Percentiles rank a stretch among this genome's conserved stretches.
Conservation (phyloP, 179 eudicot species). For the Dionaea muscipula region DNA sequence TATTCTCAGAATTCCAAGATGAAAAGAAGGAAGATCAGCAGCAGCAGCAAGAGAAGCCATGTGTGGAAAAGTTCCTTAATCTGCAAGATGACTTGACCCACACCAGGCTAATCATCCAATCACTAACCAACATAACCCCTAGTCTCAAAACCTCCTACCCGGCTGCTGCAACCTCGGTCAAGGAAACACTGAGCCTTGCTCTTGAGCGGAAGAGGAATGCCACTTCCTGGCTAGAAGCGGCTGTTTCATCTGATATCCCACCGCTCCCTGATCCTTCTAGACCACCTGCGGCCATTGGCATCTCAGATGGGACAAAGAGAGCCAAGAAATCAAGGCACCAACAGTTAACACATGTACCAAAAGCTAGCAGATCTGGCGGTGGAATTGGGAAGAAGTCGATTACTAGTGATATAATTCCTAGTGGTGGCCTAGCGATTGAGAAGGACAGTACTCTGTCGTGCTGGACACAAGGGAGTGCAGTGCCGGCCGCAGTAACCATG, state of each 20-base stretch:
- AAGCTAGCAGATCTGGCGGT: slow-evolving; percentile 4
- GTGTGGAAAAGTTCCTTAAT: slow-evolving; percentile 28
- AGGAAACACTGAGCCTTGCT: slow-evolving; percentile 27
- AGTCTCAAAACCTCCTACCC: slow-evolving; percentile 17
- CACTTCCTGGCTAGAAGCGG: slow-evolving; percentile 37
- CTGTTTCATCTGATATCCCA: slow-evolving; percentile 32
- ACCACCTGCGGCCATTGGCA: not conserved
- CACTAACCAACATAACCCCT: slow-evolving; percentile 33
- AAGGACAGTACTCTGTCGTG: slow-evolving; percentile 15
- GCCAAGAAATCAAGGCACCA: slow-evolving; percentile 13
- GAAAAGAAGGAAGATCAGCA: slow-evolving; percentile 21
- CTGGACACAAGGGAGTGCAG: slow-evolving; percentile 24
- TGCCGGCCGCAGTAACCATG: slow-evolving; percentile 15
- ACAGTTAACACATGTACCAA: too few species aligned
- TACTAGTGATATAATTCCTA: slow-evolving; percentile 12
- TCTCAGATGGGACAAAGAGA: slow-evolving; percentile 3
- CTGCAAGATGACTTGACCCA: slow-evolving; percentile 30
- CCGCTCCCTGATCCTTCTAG: slow-evolving; percentile 12
- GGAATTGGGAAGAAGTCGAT: slow-evolving; percentile 8
- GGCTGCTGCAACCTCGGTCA: slow-evolving; percentile 14
- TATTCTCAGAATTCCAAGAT: slow-evolving; percentile 25
- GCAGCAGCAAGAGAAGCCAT: slow-evolving; percentile 4
- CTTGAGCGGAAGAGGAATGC: slow-evolving; percentile 41
- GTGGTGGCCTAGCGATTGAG: slow-evolving; percentile 8
- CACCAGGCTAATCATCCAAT: slow-evolving; percentile 28